Base-by-base conservation (phyloP, 352 stramenopile species). In the Blastocystis hominis region DNA sequence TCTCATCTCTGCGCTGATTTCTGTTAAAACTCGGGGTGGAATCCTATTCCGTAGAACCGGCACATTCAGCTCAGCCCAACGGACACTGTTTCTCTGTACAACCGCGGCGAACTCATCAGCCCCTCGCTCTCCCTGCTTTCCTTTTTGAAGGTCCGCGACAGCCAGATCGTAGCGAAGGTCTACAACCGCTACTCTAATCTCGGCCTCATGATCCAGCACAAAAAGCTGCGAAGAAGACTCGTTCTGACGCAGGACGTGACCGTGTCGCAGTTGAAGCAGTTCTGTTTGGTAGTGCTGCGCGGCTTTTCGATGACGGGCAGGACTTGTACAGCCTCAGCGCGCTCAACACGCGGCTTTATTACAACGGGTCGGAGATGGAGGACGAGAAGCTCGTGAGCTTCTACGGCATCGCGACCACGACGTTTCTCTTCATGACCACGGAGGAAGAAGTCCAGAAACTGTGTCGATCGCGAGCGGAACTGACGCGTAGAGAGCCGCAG, bases 341-440 rank as follows among this genome's bases (percentile, higher is more conserved):
- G 7, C 40, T 84, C 15, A 84, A 84, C 7, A 84, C 72, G 2
- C 34, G 5, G 6, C 30, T 84, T 9, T 64, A 54, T 34, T 84
- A 68, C 50, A 84, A 84, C 44, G 72, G 72, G 50, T 7, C 15
- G 17, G 53, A 66, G 20, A 30, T 84, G 15, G 5, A 24, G 3
- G 72, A 84, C 17, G 50, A 64, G 1, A 46, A 66, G 2, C 5
- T 54, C 2, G n/a, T 84, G 5, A 66, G 44, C n/a, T 50, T 17
- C 9, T 64, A 64, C 24, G 53, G 72, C 10, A 47, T 84, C n/a
- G 34, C 66, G 17, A 20, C 50, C 46, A 42, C 72, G 13, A 84
- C 72, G 7, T 84, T 84, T 24, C 50, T 84, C 36, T 84, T 66
- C n/a, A 84, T 84, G 72, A 68, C 36, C 10, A 84, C 72, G 10